Conservation (phyloP, 164 flowering plant genomes). For the Litsea cubeba region DNA sequence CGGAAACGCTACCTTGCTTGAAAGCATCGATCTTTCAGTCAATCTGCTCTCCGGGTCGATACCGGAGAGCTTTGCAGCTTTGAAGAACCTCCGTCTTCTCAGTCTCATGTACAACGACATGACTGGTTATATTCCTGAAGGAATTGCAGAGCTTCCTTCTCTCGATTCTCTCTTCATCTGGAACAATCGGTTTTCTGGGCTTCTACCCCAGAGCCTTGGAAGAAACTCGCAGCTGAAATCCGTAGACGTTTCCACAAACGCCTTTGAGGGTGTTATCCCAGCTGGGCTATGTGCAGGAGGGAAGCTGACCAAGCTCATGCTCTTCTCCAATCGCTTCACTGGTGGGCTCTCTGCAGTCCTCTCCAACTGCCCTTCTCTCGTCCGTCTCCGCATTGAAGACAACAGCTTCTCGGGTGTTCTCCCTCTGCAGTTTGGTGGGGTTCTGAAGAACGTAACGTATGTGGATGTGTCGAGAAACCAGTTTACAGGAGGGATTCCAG, state of each 20-base stretch:
- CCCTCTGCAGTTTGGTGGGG: slow-evolving; percentile 42
- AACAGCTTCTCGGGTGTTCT: slow-evolving; percentile 78
- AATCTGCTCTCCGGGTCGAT: slow-evolving; percentile 70
- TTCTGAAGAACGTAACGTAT: slow-evolving; percentile 51
- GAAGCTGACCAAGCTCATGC: slow-evolving; percentile 50
- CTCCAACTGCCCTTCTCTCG: slow-evolving; percentile 77
- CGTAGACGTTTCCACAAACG: slow-evolving; percentile 86
- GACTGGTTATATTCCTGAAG: slow-evolving; percentile 68
- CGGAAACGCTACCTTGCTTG: slow-evolving; percentile 37
- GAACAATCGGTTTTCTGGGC: slow-evolving; percentile 80
- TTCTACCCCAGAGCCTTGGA: slow-evolving; percentile 69
- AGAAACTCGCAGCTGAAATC: slow-evolving; percentile 59
- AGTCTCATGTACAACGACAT: slow-evolving; percentile 78
- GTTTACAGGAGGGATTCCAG: slow-evolving; percentile 67
- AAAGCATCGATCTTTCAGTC: slow-evolving; percentile 83
- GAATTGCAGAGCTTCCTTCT: slow-evolving; percentile 63
- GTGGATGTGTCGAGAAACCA: slow-evolving; percentile 73
- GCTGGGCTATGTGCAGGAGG: slow-evolving; percentile 64
- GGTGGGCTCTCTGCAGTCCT: slow-evolving; percentile 63
- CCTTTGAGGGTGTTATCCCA: slow-evolving; percentile 62
- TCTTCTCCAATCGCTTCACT: slow-evolving; percentile 70
- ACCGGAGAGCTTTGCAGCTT: slow-evolving; percentile 61
- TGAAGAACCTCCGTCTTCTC: slow-evolving; percentile 67
- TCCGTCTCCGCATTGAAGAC: slow-evolving; percentile 72
- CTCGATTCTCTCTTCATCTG: slow-evolving; percentile 78